Conservation (phyloP, 179 eudicot genomes). For the Sideroxylon spinosum region DNA sequence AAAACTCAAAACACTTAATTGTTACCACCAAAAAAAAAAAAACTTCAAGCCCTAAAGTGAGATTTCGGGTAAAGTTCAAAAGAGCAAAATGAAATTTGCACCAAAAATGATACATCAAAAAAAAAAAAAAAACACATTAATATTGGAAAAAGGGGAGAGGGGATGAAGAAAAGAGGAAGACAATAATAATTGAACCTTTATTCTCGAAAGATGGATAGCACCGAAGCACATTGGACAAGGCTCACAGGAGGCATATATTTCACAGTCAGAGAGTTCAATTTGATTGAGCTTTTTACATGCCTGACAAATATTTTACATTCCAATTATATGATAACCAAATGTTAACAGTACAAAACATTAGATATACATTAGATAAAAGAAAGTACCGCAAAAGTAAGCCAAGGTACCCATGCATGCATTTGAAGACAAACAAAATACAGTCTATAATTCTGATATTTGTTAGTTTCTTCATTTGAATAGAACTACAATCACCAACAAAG, state of each 20-base stretch:
- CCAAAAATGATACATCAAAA: too few relatives aligned
- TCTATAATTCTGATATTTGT: neutral
- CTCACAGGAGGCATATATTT: slow-evolving; percentile 87
- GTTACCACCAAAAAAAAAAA: too few relatives aligned
- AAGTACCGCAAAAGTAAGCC: neutral
- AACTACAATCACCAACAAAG: neutral
- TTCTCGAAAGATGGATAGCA: slow-evolving; percentile 81
- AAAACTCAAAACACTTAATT: too few relatives aligned
- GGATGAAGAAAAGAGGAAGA: neutral
- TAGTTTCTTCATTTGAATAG: slow-evolving; percentile 5
- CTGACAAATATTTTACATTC: slow-evolving; percentile 36
- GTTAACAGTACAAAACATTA: neutral
- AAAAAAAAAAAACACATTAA: neutral
- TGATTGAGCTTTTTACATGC: slow-evolving; percentile 80
- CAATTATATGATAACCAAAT: slow-evolving; percentile 7
- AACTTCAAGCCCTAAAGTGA: too few relatives aligned
- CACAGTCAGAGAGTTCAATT: slow-evolving; percentile 77
- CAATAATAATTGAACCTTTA: slow-evolving; percentile 42
- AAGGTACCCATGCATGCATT: neutral
- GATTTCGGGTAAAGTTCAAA: too few relatives aligned
- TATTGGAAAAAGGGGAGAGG: neutral
- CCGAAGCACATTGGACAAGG: slow-evolving; percentile 98
- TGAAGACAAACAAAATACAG: neutral
- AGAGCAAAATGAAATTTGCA: too few relatives aligned
- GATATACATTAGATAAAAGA: neutral